Conservation (phyloP, 768 basidiomycete genomes). For the Phanerochaete sordida region DNA sequence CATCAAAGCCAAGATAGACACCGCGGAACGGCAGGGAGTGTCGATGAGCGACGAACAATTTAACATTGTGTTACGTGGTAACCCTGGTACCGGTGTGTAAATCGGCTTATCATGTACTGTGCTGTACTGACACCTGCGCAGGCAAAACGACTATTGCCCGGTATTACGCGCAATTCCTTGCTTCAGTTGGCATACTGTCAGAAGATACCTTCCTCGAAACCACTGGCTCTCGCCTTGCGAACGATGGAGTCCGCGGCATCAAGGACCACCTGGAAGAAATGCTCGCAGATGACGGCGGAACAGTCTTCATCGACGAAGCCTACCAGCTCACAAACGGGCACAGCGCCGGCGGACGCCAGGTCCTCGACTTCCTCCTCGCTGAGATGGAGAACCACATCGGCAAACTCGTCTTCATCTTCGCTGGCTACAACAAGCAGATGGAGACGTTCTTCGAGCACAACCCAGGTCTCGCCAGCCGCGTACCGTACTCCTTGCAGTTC, state of each 20-base stretch:
- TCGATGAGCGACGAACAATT: conserved; percentile 54
- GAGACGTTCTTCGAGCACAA: conserved; percentile 77
- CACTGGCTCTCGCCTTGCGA: conserved; percentile 55
- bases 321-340: conserved; percentile 56
- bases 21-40: conserved; percentile 45
- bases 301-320: conserved; percentile 69
- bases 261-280: conserved; percentile 48
- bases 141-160: conserved; percentile 72
- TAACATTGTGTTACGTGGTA: conserved; percentile 64
- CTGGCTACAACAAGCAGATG: conserved; percentile 71
- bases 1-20: conserved; percentile 60
- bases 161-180: conserved; percentile 57
- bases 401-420: conserved; percentile 62
- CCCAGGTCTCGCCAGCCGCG: conserved; percentile 65
- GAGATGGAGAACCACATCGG: conserved; percentile 74
- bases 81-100: conserved; percentile 73
- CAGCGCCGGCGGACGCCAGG: conserved; percentile 48
- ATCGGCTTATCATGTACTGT: no score
- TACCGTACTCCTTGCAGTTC: conserved; percentile 58
- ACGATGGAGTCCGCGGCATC: conserved; percentile 50
- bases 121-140: conserved; percentile 17
- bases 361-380: conserved; percentile 66
- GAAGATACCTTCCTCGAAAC: conserved; percentile 56
- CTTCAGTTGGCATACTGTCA: conserved; percentile 50
- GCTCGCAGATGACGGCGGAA: conserved; percentile 53